Evolutionary conservation across 768 basidiomycete genomes (phyloP), one percentile per base, ranked within the genome.

Genomic region (Russula dissimulans): DNA sequence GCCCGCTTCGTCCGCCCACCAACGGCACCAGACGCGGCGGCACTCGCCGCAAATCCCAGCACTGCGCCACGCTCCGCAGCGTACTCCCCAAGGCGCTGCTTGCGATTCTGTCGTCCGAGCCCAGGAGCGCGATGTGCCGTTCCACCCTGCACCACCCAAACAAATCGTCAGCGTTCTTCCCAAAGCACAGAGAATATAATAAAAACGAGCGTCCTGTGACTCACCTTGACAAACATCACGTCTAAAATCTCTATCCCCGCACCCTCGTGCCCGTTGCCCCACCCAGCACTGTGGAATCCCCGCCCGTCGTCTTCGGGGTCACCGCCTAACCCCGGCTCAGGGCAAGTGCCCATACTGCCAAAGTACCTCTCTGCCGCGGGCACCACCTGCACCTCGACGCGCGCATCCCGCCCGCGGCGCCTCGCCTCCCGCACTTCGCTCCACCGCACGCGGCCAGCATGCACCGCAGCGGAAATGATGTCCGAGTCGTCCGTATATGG

Each of bases 211-310:
- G 7, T 49, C 4, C 17, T 4, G 17, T 5, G 48, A 22, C 49
- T 10, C 63, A 89, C 89, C 77, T 82, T 75, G 49, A 82, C 78
- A 68, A 87, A 83, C 64, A 81, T 77, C 17, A 81, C 86, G 29
- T 74, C 76, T 17, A 89, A 70, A 55, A 90, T 79, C 74, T 89
- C 89, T 66, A 89, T 78, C 29, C 84, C 86, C 66, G 84, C 83
- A 29, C 88, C 89, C 62, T 89, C 87, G 63, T 89, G 89, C 2
- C 84, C 83, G 64, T 79, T 82, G n/a, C 87, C 87, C 89, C 88
- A 89, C 0, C 81, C 81, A 9, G 81, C 84, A 70, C 85, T 87
- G n/a, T 78, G 73, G 65, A 87, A 71, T 10, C 78, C 75, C 49
- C 84, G 71, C 31, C 84, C 84, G 65, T 86, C 85, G 60, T 86